Conservation (phyloP, 208 protist genomes). For the Leishmania arabica region DNA sequence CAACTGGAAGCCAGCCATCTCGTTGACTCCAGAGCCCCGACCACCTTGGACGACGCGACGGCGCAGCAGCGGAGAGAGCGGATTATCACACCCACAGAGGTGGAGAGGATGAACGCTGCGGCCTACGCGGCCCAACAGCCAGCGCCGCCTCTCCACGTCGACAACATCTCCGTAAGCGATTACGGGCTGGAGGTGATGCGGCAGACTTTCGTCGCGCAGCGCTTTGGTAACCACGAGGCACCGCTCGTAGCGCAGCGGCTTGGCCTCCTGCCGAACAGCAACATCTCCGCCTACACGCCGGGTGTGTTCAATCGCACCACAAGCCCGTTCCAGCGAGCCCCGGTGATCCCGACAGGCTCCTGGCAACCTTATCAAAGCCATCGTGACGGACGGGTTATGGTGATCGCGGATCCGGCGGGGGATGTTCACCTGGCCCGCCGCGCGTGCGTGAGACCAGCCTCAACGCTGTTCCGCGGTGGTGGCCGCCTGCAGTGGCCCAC, state of each 20-base stretch:
- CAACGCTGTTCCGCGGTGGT: conserved; percentile 44
- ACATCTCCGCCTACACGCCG: conserved; percentile 19
- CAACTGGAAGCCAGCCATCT: conserved; percentile 14
- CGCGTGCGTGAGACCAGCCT: conserved; percentile 36
- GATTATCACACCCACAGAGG: conserved; percentile 8
- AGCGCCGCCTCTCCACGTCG: conserved; percentile 34
- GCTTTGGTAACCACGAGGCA: conserved; percentile 26
- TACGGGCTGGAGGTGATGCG: conserved; percentile 35
- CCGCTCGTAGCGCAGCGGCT: conserved; percentile 24
- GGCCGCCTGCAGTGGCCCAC: conserved; percentile 41
- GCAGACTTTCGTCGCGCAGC: conserved; percentile 35
- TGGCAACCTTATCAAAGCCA: conserved; percentile 50
- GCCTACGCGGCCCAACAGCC: conserved; percentile 4
- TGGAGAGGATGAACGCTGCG: conserved; percentile 5
- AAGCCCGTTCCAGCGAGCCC: conserved; percentile 27
- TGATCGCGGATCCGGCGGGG: conserved; percentile 53
- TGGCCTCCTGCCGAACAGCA: conserved; percentile 19
- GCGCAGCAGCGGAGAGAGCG: conserved; percentile 10
- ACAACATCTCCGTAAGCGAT: conserved; percentile 50
- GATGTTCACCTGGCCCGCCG: conserved; percentile 52
- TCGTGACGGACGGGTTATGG: conserved; percentile 19
- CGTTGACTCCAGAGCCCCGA: conserved; percentile 17
- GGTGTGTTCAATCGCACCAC: conserved; percentile 15
- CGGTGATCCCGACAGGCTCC: conserved; percentile 38
- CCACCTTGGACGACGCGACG: conserved; percentile 1